Conservation (phyloP, 2,329 filamentous ascomycete genomes). For the Coniochaeta prunicola region DNA sequence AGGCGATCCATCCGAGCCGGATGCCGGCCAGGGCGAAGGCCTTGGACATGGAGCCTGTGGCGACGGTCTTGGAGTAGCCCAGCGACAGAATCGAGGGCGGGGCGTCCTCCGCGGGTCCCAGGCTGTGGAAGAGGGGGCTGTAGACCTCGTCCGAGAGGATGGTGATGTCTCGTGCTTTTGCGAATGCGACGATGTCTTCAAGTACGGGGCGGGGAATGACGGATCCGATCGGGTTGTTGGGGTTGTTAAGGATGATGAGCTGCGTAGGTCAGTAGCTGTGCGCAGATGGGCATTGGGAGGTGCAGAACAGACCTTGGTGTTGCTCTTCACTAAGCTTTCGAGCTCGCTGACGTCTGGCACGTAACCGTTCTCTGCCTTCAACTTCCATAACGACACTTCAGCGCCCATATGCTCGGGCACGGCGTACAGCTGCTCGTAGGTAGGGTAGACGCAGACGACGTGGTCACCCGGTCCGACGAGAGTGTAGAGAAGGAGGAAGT, state of each 20-base stretch:
- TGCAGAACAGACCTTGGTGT: constrained; percentile 54
- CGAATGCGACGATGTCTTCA: constrained; percentile 54
- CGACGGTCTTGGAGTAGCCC: constrained; percentile 63
- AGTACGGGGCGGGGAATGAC: constrained; percentile 57
- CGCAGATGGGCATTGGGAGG: constrained; percentile 31
- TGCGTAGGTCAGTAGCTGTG: constrained; percentile 26
- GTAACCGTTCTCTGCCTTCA: constrained; percentile 57
- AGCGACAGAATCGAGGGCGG: constrained; percentile 65
- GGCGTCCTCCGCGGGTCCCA: constrained; percentile 39
- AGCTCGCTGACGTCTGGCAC: constrained; percentile 61
- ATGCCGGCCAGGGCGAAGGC: constrained; percentile 78
- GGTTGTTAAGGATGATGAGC: constrained; percentile 57
- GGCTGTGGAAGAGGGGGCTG: constrained; percentile 69
- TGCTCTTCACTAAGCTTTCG: constrained; percentile 54
- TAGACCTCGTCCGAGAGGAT: constrained; percentile 79
- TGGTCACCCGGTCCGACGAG: constrained; percentile 70
- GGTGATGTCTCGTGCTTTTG: constrained; percentile 53
- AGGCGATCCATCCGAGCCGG: constrained; percentile 76
- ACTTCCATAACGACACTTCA: constrained; percentile 69
- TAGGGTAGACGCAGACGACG: constrained; percentile 80
- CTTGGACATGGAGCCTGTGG: constrained; percentile 78
- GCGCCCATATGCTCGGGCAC: constrained; percentile 70
- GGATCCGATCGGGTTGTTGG: constrained; percentile 76
- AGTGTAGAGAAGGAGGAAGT: constrained; percentile 70
- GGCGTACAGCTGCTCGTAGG: constrained; percentile 77